These are phyloP conservation scores for Verticillium isaacii DNA, from an alignment of 2,329 filamentous ascomycete genomes.

Conservation along the genomic window DNA sequence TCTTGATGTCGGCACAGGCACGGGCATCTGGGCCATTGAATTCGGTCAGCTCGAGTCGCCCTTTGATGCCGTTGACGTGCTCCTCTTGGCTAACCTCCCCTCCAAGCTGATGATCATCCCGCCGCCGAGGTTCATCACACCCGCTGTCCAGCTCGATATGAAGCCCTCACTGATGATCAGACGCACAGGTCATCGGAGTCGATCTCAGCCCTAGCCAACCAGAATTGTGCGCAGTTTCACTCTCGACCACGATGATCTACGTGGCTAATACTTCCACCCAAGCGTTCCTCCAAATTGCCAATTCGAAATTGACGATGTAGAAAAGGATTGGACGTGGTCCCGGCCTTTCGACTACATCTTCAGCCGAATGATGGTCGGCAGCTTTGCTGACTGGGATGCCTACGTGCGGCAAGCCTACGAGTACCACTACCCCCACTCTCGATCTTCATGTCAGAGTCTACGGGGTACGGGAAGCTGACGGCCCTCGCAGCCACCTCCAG, in stretches of 20 bases:
- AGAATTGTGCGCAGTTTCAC: conserved; percentile 17
- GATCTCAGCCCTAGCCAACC: conserved; percentile 36
- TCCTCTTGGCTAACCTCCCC: conserved; percentile 3
- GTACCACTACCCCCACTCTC: neutral
- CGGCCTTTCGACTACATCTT: conserved; percentile 18
- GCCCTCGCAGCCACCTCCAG: neutral
- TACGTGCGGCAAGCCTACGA: conserved; percentile 14
- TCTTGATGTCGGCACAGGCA: conserved; percentile 43
- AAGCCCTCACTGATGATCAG: neutral
- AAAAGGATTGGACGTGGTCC: conserved; percentile 17
- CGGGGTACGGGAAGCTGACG: too few species aligned
- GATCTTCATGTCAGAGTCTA: neutral
- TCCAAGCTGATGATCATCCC: conserved; percentile 20
- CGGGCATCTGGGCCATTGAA: conserved; percentile 39
- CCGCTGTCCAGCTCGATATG: neutral
- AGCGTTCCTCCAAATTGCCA: conserved; percentile 16
- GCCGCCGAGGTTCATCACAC: conserved; percentile 16
- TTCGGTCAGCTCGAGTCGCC: conserved; percentile 20
- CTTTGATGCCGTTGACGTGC: neutral
- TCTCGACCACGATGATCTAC: neutral
- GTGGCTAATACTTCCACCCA: neutral
- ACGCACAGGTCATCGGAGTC: conserved; percentile 23
- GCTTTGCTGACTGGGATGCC: conserved; percentile 11
- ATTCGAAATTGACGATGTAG: conserved; percentile 20
- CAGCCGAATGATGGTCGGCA: conserved; percentile 15